Base-by-base conservation (phyloP, 2,329 filamentous ascomycete genomes). In the Fusarium mangiferae region DNA sequence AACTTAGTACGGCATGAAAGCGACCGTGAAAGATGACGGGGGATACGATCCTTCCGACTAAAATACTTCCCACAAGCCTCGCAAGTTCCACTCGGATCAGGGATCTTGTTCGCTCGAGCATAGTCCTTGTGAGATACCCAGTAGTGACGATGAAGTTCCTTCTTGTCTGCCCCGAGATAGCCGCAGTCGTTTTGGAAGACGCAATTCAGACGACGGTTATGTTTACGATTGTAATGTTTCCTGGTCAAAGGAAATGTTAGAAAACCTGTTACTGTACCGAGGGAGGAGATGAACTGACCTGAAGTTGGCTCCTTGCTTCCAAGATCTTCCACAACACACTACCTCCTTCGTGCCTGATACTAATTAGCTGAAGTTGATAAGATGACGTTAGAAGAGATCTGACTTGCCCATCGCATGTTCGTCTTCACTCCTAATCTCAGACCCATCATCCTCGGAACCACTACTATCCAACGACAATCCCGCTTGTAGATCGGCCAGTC, bases 1-100 rank as follows among this genome's bases (percentile, higher is more conserved):
- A 75, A 22, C 41, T 66, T 71, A 51, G 70, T 14, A 62, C 73
- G 63, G 56, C 65, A 75, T 30, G 18, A n/a, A 18, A 48, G 48
- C 48, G 7, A 68, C 8, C 39, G 66, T 7, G 33, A 18, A 26
- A 59, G 71, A 64, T 77, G 75, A 12, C 57, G 58, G 36, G 11
- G 38, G 17, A 63, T 33, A 24, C 26, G 63, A 58, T 77, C 75
- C 12, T 26, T 66, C 33, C 75, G 67, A 10, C 17, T 17, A 12
- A 66, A 66, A 8, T 2, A 0, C 20, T 0, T 22, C 1, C 60
- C 64, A 14, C 75, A 77, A 24, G 20, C 59, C 5, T 62, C 13
- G 7, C 75, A 77, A 5, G 24, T 28, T 6, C 36, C 69, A 0
- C 18, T 9, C 6, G n/a, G 28, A 30, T 57, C 15, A 2, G 56